Evolutionary conservation across 1,139 yeast species (phyloP).

Genomic region (Saccharomycopsis hybrid): DNA sequence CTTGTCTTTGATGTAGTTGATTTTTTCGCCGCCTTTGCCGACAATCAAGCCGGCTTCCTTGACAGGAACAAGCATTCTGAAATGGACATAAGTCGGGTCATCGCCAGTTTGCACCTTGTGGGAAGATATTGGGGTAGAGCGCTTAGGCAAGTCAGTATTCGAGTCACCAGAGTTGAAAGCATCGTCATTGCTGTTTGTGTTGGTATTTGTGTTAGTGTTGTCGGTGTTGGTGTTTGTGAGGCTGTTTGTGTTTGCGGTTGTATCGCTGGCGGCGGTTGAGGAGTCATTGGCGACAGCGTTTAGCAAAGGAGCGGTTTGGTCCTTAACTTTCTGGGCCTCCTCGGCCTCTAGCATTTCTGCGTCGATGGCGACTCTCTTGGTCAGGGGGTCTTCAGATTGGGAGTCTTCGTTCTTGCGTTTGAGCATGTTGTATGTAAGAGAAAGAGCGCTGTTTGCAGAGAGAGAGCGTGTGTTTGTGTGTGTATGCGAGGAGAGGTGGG

Average conservation of each 20-base stretch:
- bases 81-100: constrained; percentile 49
- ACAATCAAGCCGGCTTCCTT: constrained; percentile 72
- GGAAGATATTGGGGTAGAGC: constrained; percentile 22
- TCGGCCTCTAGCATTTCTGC: constrained; percentile 38
- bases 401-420: constrained; percentile 66
- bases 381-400: constrained; percentile 30
- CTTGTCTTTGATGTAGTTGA: constrained; percentile 56
- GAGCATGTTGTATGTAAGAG: constrained; percentile 32
- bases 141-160: constrained; percentile 14
- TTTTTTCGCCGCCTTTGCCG: constrained; percentile 73
- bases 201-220: background rate
- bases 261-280: constrained; percentile 13
- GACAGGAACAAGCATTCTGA: constrained; percentile 72
- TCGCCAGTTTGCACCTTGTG: constrained; percentile 33
- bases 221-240: too few species aligned
- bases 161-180: background rate
- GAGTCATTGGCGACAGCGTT: constrained; percentile 4
- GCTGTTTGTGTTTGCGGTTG: too few species aligned
- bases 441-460: too few species aligned
- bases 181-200: background rate
- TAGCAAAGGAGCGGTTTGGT: constrained; percentile 21
- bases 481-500: too few species aligned
- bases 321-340: constrained; percentile 23
- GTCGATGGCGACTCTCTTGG: constrained; percentile 68
- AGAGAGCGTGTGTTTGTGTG: too few species aligned